These are phyloP conservation scores for Daldinia loculata DNA, from an alignment of 495 filamentous ascomycete genomes.

Conservation along the genomic window DNA sequence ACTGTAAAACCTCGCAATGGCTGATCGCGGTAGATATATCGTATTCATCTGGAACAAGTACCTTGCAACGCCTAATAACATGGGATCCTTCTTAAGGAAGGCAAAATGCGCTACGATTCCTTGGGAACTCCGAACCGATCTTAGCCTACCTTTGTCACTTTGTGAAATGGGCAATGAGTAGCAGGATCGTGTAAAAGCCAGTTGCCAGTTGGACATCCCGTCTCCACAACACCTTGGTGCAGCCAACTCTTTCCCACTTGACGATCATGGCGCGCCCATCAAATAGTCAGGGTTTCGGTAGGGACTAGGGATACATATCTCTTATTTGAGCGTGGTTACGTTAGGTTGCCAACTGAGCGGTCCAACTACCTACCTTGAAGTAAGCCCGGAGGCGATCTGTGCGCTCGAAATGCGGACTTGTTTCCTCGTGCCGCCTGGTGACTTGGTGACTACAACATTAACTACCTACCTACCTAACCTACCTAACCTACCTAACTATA, in stretches of 20 bases:
- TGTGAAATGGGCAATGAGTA: constrained; percentile 25
- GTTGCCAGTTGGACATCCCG: constrained; percentile 14
- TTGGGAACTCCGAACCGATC: constrained; percentile 16
- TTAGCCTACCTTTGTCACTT: constrained; percentile 11
- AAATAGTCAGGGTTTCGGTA: constrained; percentile 28
- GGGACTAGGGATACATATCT: constrained; percentile 18
- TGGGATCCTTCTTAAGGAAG: constrained; percentile 12
- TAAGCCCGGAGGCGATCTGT: constrained; percentile 41
- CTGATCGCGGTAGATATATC: constrained; percentile 19
- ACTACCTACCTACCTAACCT: neutral
- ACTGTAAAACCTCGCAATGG: constrained; percentile 24
- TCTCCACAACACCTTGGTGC: constrained; percentile 28
- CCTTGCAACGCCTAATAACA: constrained; percentile 7
- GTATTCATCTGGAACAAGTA: constrained; percentile 11
- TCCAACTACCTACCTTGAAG: constrained; percentile 24
- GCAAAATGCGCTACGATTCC: constrained; percentile 22
- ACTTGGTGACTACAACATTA: constrained; percentile 1
- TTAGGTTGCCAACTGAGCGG: constrained; percentile 41
- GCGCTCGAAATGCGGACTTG: constrained; percentile 27
- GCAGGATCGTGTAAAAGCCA: constrained; percentile 18
- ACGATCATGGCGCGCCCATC: constrained; percentile 28
- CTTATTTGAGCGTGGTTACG: constrained; percentile 39
- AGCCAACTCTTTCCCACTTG: constrained; percentile 24
- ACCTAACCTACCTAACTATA: too few relatives aligned
- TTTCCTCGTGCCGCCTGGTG: constrained; percentile 8